phyloP scores from a whole-genome alignment of 768 basidiomycete genomes.

The Hygrocybe punicea region DNA sequence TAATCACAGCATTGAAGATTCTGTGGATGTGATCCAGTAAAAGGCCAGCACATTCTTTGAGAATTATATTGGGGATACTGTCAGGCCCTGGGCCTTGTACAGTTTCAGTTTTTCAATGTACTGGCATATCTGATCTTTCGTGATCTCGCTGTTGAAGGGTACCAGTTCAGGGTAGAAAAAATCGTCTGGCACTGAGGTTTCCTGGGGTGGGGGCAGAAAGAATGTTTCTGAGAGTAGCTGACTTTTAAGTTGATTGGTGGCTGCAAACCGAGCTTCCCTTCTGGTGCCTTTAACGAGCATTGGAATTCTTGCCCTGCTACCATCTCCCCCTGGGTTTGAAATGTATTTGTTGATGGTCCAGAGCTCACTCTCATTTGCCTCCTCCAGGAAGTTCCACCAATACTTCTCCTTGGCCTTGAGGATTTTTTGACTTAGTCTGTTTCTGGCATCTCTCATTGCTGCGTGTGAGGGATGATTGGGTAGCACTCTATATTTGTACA shows the following conservation, averaged over 20 bases:
- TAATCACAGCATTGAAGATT: too few relatives aligned
- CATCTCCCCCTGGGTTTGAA: too few relatives aligned
- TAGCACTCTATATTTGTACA: background rate
- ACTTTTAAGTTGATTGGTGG: too few relatives aligned
- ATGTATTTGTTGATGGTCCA: too few relatives aligned
- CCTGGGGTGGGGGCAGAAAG: constrained; percentile 15
- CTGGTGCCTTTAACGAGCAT: background rate
- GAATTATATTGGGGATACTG: too few relatives aligned
- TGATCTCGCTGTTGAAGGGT: background rate
- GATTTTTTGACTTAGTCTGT: too few relatives aligned
- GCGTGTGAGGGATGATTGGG: background rate
- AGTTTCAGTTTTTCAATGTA: background rate
- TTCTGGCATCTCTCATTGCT: constrained; percentile 9
- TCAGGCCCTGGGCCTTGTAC: background rate
- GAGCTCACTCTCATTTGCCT: background rate
- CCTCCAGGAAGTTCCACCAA: constrained; percentile 21
- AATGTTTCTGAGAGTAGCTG: constrained; percentile 3
- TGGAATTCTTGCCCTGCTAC: constrained; percentile 9
- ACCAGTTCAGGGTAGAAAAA: background rate
- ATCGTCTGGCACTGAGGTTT: constrained; percentile 2
- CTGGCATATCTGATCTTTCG: background rate
- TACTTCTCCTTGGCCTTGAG: constrained; percentile 11
- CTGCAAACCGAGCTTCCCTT: background rate
- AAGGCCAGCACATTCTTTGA: too few relatives aligned
- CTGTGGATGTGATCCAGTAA: too few relatives aligned